Percentiles rank a stretch among this genome's conserved stretches.
These are phyloP conservation scores for Eucalyptus coolabah DNA, from an alignment of 345 rosid genomes.

Conservation along the genomic window DNA sequence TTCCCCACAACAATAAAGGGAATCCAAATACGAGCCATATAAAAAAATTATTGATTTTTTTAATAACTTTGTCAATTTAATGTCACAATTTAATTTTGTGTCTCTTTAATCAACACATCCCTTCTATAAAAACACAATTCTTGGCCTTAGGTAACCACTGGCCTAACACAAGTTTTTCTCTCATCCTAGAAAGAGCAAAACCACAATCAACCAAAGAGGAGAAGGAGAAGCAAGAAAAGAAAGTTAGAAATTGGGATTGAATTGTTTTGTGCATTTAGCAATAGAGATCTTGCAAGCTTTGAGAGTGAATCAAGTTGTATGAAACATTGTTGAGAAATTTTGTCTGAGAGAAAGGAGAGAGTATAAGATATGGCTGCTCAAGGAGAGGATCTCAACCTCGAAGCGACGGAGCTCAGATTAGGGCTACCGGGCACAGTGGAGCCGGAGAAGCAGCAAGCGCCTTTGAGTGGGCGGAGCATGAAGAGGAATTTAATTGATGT, in stretches of 20 bases:
- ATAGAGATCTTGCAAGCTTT: not conserved
- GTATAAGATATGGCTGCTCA: not conserved
- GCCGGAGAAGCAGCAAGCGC: constrained; percentile 6
- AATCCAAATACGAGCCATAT: not conserved
- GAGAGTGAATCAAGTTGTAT: not conserved
- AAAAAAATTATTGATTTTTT: not conserved
- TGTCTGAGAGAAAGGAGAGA: not conserved
- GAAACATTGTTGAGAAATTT: not conserved
- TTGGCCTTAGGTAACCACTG: not conserved
- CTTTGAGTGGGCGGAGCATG: not conserved
- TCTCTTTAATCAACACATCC: not conserved
- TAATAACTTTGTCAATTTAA: not conserved
- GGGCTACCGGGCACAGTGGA: constrained; percentile 73
- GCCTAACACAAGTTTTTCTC: not conserved
- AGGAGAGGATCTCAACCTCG: constrained; percentile 45
- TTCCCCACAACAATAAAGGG: not conserved
- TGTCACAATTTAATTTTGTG: not conserved
- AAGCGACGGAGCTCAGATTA: constrained; percentile 82
- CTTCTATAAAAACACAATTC: not conserved
- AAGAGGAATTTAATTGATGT: constrained; percentile 41
- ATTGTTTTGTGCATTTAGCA: not conserved
- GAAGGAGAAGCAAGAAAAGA: not conserved
- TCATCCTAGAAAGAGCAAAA: not conserved
- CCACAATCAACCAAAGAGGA: not conserved
- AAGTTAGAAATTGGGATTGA: not conserved